These are phyloP conservation scores for Blastomyces percursus DNA, from an alignment of 2,329 filamentous ascomycete species.

Conservation along the genomic window DNA sequence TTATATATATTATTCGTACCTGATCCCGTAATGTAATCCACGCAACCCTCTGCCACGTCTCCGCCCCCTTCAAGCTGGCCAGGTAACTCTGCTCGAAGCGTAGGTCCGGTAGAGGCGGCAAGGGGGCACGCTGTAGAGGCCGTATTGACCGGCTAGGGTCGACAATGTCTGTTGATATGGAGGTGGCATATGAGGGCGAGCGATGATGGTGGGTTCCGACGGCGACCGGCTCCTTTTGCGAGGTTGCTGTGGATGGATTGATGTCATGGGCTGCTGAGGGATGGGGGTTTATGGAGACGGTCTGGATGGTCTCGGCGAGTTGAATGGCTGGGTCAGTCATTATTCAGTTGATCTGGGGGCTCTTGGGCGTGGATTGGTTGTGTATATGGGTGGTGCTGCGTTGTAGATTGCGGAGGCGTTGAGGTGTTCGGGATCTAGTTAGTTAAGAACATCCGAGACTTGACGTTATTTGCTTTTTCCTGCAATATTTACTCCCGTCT, in stretches of 20 bases:
- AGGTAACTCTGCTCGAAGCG: conserved; percentile 98
- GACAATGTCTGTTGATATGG: conserved; percentile 40
- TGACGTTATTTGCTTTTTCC: neutral
- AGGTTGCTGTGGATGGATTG: conserved; percentile 67
- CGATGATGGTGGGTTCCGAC: conserved; percentile 21
- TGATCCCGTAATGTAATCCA: conserved; percentile 86
- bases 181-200: conserved; percentile 26
- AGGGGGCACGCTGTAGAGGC: conserved; percentile 30
- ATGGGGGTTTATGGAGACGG: conserved; percentile 60
- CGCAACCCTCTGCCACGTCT: conserved; percentile 66
- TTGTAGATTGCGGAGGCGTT: too few species aligned
- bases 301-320: conserved; percentile 69
- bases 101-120: conserved; percentile 69
- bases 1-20: conserved; percentile 37
- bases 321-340: conserved; percentile 55
- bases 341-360: conserved; percentile 9
- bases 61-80: conserved; percentile 68
- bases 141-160: conserved; percentile 27
- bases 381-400: neutral
- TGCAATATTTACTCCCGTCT: neutral
- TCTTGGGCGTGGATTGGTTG: neutral
- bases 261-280: conserved; percentile 65
- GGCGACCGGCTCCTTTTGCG: conserved; percentile 51
- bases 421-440: too few species aligned
- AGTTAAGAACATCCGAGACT: too few species aligned